phyloP scores from a whole-genome alignment of 192 early-diverging fungal genomes.

The Backusella australiensis region DNA sequence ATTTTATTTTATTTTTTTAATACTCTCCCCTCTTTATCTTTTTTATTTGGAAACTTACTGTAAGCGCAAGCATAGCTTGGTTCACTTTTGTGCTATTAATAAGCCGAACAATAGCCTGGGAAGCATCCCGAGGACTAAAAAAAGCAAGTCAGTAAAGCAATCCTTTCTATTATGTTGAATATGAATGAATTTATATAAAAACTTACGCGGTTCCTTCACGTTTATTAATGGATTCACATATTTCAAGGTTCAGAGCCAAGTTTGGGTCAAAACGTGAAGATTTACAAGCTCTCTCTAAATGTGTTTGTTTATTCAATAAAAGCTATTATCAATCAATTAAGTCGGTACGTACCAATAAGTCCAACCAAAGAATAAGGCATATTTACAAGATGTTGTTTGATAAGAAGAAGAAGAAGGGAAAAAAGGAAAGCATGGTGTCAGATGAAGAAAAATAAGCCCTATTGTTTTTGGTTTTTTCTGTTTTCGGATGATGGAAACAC shows the following conservation, averaged over 20 bases:
- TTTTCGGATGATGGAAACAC: background rate
- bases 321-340: background rate
- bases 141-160: background rate
- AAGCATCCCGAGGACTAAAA: slow-evolving; percentile 70
- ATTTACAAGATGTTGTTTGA: background rate
- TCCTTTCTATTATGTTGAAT: background rate
- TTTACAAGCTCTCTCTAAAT: slow-evolving; percentile 62
- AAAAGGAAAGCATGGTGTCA: background rate
- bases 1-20: no score
- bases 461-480: background rate
- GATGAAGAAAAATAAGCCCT: background rate
- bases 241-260: slow-evolving; percentile 88
- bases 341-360: background rate
- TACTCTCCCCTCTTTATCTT: background rate
- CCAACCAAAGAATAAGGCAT: background rate
- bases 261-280: slow-evolving; percentile 74
- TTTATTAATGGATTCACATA: slow-evolving; percentile 91
- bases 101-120: slow-evolving; percentile 62
- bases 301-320: background rate
- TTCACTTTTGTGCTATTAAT: slow-evolving; percentile 57
- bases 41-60: slow-evolving; percentile 38
- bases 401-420: background rate
- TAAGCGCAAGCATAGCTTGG: slow-evolving; percentile 61
- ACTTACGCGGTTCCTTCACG: slow-evolving; percentile 82
- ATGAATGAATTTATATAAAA: background rate